A percentile compares a stretch with the other conserved stretches of the same genome.
These are phyloP conservation scores for Blastocystis sp. DNA, from an alignment of 352 stramenopile species.

Conservation along the genomic window DNA sequence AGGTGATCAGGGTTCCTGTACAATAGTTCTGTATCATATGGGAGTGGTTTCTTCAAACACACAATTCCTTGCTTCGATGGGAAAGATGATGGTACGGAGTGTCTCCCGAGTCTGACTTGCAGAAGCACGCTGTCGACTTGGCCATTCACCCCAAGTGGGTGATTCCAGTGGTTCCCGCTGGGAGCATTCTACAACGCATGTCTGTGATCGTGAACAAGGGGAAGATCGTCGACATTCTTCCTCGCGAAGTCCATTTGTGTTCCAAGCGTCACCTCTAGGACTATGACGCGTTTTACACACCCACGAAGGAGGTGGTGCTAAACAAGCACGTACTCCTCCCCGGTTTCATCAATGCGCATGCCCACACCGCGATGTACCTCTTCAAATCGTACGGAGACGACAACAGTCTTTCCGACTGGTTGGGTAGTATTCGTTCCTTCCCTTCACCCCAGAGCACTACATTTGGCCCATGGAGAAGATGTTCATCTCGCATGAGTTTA, in stretches of 20 bases:
- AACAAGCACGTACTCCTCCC: constrained; percentile 83
- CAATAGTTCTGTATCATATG: not conserved
- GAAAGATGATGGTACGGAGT: constrained; percentile 11
- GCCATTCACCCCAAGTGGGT: constrained; percentile 82
- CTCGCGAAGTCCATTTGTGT: constrained; percentile 57
- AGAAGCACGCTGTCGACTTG: constrained; percentile 77
- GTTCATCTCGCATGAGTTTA: constrained; percentile 81
- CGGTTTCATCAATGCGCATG: constrained; percentile 85
- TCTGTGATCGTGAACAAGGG: constrained; percentile 81
- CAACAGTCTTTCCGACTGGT: constrained; percentile 83
- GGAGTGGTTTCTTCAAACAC: not conserved
- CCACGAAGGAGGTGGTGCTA: constrained; percentile 78
- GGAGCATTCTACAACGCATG: constrained; percentile 81
- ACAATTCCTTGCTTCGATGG: not conserved
- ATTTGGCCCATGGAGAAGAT: constrained; percentile 85
- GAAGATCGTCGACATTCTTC: constrained; percentile 83
- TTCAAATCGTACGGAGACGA: constrained; percentile 85
- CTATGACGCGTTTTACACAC: constrained; percentile 78
- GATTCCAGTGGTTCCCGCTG: constrained; percentile 82
- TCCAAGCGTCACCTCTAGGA: constrained; percentile 74
- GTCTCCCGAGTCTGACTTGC: not conserved
- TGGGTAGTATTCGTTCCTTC: constrained; percentile 71
- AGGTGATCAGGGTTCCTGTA: constrained; percentile 6
- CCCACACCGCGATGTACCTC: constrained; percentile 84
- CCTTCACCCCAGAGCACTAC: constrained; percentile 77